Conservation (phyloP, 371 early-diverging fungal genomes). For the Phascolomyces articulosus region DNA sequence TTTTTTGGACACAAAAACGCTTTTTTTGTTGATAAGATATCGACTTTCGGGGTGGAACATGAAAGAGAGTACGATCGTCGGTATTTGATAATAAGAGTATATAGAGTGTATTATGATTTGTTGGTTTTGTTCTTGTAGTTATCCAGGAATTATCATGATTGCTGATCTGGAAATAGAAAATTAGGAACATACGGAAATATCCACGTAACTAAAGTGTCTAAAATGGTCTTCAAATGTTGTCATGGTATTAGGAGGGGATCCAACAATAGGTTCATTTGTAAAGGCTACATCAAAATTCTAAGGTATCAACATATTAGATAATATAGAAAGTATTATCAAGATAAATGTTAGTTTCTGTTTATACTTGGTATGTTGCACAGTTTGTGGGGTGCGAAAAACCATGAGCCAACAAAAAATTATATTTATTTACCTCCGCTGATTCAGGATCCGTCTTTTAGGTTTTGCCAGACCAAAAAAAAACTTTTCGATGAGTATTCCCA, state of each 20-base stretch:
- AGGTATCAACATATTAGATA: too few relatives aligned
- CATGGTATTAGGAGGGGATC: constrained; percentile 8
- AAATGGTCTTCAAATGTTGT: constrained; percentile 20
- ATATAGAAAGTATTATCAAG: neutral
- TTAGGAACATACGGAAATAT: constrained; percentile 11
- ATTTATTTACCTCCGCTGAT: constrained; percentile 37
- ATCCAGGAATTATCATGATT: too few relatives aligned
- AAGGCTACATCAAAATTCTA: constrained; percentile 45
- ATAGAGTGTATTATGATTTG: constrained; percentile 3
- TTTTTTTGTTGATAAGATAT: constrained; percentile 2
- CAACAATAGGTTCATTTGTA: constrained; percentile 24
- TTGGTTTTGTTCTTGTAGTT: neutral
- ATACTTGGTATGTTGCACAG: too few relatives aligned
- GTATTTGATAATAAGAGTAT: constrained; percentile 7
- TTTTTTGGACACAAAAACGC: neutral
- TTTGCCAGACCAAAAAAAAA: too few relatives aligned
- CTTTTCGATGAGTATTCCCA: neutral
- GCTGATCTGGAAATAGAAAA: neutral
- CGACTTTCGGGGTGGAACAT: constrained; percentile 9
- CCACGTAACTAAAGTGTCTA: constrained; percentile 41
- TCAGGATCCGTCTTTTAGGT: constrained; percentile 43
- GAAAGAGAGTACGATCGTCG: neutral
- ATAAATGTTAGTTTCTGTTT: neutral
- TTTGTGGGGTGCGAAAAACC: constrained; percentile 5
- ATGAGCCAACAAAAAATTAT: too few relatives aligned